Base-by-base conservation (phyloP, 768 basidiomycete species). In the Lactarius deliciosus region DNA sequence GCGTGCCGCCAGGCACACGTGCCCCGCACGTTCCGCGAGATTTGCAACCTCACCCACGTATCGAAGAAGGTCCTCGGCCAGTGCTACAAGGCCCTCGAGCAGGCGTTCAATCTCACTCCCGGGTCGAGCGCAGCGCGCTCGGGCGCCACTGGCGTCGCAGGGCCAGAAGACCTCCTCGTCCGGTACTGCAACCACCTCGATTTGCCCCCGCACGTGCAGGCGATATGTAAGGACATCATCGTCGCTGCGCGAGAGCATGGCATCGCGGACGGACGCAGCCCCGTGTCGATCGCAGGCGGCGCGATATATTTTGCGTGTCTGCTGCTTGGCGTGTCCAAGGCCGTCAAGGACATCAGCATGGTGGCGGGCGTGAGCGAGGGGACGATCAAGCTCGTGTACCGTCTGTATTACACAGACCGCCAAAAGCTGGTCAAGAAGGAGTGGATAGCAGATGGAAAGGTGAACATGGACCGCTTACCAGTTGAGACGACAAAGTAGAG, bases 231-330 rank as follows among this genome's bases (percentile, higher is more conserved):
- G 22, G 90, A 94, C 69, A 89, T 95, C 75, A 92, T 94, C 69
- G 76, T 89, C 64, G 85, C 86, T 36, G 91, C 92, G 16, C 85
- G 93, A 61, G 83, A 90, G 69, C 84, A 90, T 70, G 92, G 93
- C 53, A 90, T 96, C 68, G 94, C 95, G 40, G 94, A 95, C 74
- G 97, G 97, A 30, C 83, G 97, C 68, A 93, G 89, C 72, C 96
- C 96, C 1, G 92, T 98, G 60, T 97, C 97, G n/a, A 95, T 99
- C 71, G 97, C 96, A n/a, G 93, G 94, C 50, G 94, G 93, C 47
- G 92, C 94, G 22, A 94, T 99, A 66, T 94, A 91, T 79, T 98
- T 98, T 78, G 92, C 92, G 36, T 92, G 91, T 73, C 83, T 89
- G 70, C 74, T 98, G 53, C 81, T 96, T 72, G 92, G 89, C 61